Evolutionary conservation across 139 green algal species (phyloP), one percentile per base, ranked within the genome.

Genomic region (Limnomonas spitsbergensis): DNA sequence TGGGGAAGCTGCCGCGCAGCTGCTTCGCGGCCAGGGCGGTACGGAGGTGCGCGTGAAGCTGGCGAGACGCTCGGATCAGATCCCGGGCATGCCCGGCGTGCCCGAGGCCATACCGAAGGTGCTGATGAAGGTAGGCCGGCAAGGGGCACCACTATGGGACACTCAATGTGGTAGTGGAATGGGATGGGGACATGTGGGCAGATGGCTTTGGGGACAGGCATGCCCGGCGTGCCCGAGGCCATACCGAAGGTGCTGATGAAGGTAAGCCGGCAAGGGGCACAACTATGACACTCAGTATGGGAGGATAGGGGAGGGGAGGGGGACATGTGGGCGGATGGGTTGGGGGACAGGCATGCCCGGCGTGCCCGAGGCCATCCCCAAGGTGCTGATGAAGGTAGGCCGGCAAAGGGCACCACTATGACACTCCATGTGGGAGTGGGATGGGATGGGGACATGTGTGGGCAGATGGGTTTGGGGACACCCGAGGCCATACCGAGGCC

Each of bases 21-120:
- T 88, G n/a, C 86, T 98, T 52, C 75, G 95, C 1, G 95, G 95
- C 69, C 53, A 80, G 52, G 83, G 83, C 27, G 95, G 95, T 37
- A 88, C 79, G 3, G 76, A 84, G 72, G 83, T 87, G 42, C 52
- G 66, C 27, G 90, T 93, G 31, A 82, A 84, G 37, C 83, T 97
- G 68, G 90, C 84, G 1, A 85, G 93, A 27, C 82, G 85, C 40
- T 89, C 74, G 0, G 75, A 84, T 14, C 70, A 81, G 79, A 89
- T 97, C 66, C 92, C 92, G 1, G 92, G 92, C 1, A 89, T 95
- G n/a, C 77, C 90, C 14, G 84, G 81, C 9, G 79, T 79, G 9
- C 86, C 89, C 7, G 89, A 93, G 68, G 78, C 81, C 20, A 77
- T 36, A 3, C 72, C 72, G 4, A 29, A 68, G 31, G 47, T 78